These are phyloP conservation scores for Eucalyptus paniculata DNA, from an alignment of 345 rosid species.

Conservation along the genomic window DNA sequence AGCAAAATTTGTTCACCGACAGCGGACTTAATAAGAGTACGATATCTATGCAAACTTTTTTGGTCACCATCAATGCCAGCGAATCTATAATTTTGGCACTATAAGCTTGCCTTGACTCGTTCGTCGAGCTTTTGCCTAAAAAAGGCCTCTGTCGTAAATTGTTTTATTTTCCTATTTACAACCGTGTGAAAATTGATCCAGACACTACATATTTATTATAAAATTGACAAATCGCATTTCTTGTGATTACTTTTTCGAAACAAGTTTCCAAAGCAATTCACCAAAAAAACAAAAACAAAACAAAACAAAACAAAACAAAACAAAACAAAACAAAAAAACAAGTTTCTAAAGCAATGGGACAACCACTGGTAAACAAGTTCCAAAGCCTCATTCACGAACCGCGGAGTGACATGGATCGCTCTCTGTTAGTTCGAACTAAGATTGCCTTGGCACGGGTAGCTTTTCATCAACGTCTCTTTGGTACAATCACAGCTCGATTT, in stretches of 20 bases:
- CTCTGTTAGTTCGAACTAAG: not conserved
- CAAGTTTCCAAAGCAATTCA: not conserved
- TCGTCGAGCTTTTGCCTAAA: not conserved
- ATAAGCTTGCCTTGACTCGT: not conserved
- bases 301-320: too few relatives aligned
- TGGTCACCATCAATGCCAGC: not conserved
- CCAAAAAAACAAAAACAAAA: too few relatives aligned
- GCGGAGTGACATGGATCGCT: not conserved
- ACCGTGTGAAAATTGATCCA: not conserved
- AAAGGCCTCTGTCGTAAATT: not conserved
- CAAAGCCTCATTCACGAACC: not conserved
- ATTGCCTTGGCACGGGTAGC: not conserved
- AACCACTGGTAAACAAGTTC: not conserved
- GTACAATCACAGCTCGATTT: not conserved
- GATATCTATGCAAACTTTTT: not conserved
- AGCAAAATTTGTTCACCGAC: not conserved
- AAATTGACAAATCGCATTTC: not conserved
- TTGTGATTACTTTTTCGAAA: not conserved
- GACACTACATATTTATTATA: not conserved
- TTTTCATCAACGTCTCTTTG: not conserved
- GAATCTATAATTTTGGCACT: not conserved
- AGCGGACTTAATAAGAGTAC: not conserved
- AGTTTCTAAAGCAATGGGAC: not conserved
- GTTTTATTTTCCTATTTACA: not conserved
- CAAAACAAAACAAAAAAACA: not conserved